Evolutionary conservation across 2,329 filamentous ascomycete species (phyloP).

Genomic region (Ceratocystiopsis sp.): DNA sequence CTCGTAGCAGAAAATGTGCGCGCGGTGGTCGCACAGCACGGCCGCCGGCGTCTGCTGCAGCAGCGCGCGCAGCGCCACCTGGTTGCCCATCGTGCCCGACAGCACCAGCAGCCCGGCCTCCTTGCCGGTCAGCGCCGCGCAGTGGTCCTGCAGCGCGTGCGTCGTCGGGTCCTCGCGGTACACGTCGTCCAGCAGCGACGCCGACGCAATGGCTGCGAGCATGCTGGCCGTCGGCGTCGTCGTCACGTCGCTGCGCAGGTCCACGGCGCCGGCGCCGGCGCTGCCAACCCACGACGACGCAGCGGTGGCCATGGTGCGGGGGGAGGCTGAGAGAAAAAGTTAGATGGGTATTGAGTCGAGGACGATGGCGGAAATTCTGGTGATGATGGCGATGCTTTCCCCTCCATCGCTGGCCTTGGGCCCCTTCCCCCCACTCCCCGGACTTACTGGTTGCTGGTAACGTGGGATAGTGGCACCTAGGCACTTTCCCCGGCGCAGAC

Average conservation of each 20-base stretch:
- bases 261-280: constrained; percentile 15
- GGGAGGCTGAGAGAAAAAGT: too few species aligned
- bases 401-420: too few species aligned
- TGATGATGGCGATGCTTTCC: too few species aligned
- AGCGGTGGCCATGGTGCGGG: not conserved
- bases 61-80: constrained; percentile 63
- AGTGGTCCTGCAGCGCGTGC: constrained; percentile 53
- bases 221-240: constrained; percentile 68
- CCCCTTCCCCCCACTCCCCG: too few species aligned
- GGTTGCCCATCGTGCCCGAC: constrained; percentile 90
- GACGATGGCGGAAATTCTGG: too few species aligned
- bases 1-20: constrained; percentile 58
- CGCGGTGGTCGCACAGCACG: constrained; percentile 61
- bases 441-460: too few species aligned
- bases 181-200: constrained; percentile 70
- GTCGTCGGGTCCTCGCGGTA: constrained; percentile 68
- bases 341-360: too few species aligned
- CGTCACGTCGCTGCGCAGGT: constrained; percentile 27
- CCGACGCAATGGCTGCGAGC: constrained; percentile 60
- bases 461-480: too few species aligned
- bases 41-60: constrained; percentile 64
- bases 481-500: too few species aligned
- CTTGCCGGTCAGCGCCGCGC: constrained; percentile 58
- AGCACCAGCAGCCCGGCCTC: constrained; percentile 66
- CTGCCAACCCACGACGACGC: constrained; percentile 16